Percentiles rank a stretch among this genome's conserved stretches.
Conservation (phyloP, 345 rosid genomes). For the Gossypioides kirkii region DNA sequence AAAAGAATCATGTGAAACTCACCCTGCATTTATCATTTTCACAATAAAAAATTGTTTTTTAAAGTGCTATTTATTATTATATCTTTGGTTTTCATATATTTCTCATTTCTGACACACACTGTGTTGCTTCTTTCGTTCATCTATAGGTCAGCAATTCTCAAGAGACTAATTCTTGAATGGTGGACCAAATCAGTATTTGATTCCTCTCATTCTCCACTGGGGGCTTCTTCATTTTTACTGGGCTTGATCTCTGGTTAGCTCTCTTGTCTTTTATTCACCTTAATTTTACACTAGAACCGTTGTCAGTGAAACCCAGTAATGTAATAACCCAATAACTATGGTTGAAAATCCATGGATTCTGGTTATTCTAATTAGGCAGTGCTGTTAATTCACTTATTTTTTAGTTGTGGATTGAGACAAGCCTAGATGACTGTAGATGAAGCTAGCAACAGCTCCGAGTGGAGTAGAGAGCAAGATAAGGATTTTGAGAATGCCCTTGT, state of each 20-base stretch:
- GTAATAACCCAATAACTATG: not conserved
- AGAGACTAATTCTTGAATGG: conserved; percentile 42
- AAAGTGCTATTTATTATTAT: too few relatives aligned
- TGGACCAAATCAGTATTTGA: not conserved
- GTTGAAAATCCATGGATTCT: conserved; percentile 19
- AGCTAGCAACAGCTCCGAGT: conserved; percentile 48
- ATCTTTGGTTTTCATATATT: conserved; percentile 39
- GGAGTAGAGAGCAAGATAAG: conserved; percentile 89
- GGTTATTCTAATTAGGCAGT: conserved; percentile 18
- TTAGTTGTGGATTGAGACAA: conserved; percentile 13
- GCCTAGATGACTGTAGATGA: conserved; percentile 62
- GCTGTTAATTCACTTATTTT: conserved; percentile 16
- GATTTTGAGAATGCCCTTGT: conserved; percentile 90
- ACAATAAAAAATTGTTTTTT: too few relatives aligned
- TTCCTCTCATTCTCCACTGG: conserved; percentile 26
- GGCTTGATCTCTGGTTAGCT: conserved; percentile 35
- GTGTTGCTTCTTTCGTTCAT: conserved; percentile 32
- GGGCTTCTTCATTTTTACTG: conserved; percentile 30
- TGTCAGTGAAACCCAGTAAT: not conserved
- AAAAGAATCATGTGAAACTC: too few relatives aligned
- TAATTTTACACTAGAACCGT: conserved; percentile 20
- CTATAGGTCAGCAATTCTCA: conserved; percentile 49
- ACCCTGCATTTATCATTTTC: too few relatives aligned
- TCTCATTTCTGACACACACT: conserved; percentile 40
- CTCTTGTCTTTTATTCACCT: conserved; percentile 22